Conservation (phyloP, 257 asterid genomes). For the Prunella vulgaris region DNA sequence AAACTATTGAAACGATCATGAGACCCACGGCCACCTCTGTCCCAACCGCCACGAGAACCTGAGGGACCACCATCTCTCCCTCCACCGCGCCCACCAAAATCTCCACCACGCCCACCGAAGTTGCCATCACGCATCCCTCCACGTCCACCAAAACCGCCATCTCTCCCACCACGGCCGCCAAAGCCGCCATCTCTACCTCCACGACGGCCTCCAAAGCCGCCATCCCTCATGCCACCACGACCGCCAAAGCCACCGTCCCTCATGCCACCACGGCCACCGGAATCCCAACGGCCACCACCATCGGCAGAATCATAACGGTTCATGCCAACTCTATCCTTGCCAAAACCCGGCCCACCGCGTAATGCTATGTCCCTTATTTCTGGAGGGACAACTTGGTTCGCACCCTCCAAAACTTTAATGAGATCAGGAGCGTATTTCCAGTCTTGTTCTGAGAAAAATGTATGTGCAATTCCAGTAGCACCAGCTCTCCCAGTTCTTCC, state of each 20-base stretch:
- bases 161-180: constrained; percentile 60
- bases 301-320: constrained; percentile 58
- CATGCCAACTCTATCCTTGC: constrained; percentile 65
- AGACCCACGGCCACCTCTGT: constrained; percentile 64
- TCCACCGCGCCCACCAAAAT: constrained; percentile 52
- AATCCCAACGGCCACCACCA: constrained; percentile 70
- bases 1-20: constrained; percentile 40
- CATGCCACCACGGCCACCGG: constrained; percentile 70
- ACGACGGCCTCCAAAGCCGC: constrained; percentile 54
- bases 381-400: constrained; percentile 90
- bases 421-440: constrained; percentile 91
- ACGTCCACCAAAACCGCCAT: constrained; percentile 53
- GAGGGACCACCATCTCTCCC: constrained; percentile 47
- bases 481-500: constrained; percentile 99
- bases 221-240: constrained; percentile 61
- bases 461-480: constrained; percentile 80
- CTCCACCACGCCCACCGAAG: constrained; percentile 50
- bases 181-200: constrained; percentile 67
- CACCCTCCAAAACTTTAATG: constrained; percentile 81
- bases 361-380: constrained; percentile 74
- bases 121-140: constrained; percentile 54
- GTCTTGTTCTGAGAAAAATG: constrained; percentile 93
- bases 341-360: constrained; percentile 71
- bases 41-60: constrained; percentile 67
- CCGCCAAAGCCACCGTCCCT: constrained; percentile 63